A percentile compares a stretch with the other conserved stretches of the same genome.
phyloP scores from a whole-genome alignment of 257 asterid species.

The Solanum chaucha region DNA sequence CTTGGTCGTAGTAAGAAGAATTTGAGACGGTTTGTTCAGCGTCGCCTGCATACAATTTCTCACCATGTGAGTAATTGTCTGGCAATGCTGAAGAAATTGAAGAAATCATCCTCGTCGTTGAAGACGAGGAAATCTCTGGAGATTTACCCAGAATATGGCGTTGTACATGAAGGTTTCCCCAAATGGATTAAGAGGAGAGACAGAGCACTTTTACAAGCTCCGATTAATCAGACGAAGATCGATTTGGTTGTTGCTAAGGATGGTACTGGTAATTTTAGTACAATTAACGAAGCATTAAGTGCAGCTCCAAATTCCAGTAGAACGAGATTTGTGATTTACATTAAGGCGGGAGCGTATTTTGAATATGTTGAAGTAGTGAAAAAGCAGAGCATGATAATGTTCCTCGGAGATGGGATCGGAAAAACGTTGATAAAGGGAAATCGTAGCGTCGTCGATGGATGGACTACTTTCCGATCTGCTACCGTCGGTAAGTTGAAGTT shows the following conservation, averaged over 20 bases:
- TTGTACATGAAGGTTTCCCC: conserved; percentile 40
- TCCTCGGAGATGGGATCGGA: conserved; percentile 92
- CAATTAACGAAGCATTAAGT: conserved; percentile 47
- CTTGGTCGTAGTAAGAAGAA: conserved; percentile 51
- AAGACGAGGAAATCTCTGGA: not conserved
- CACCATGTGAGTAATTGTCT: conserved; percentile 74
- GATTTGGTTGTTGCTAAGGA: conserved; percentile 66
- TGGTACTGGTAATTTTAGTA: conserved; percentile 76
- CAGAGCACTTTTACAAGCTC: conserved; percentile 47
- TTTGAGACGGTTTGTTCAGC: conserved; percentile 43
- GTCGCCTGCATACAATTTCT: conserved; percentile 43
- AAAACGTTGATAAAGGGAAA: conserved; percentile 78
- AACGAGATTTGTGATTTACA: conserved; percentile 68
- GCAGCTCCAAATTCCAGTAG: conserved; percentile 74
- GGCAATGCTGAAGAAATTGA: conserved; percentile 63
- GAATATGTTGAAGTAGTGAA: conserved; percentile 67
- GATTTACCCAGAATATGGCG: conserved; percentile 32
- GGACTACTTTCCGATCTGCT: conserved; percentile 93
- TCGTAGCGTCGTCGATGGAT: conserved; percentile 75
- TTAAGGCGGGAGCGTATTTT: conserved; percentile 77
- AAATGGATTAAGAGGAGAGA: conserved; percentile 55
- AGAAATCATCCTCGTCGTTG: not conserved
- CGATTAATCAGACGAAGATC: conserved; percentile 20
- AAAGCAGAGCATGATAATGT: conserved; percentile 41
- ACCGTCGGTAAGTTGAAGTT: conserved; percentile 60